Base-by-base conservation (phyloP, 2,329 filamentous ascomycete species). In the Fusarium luffae region DNA sequence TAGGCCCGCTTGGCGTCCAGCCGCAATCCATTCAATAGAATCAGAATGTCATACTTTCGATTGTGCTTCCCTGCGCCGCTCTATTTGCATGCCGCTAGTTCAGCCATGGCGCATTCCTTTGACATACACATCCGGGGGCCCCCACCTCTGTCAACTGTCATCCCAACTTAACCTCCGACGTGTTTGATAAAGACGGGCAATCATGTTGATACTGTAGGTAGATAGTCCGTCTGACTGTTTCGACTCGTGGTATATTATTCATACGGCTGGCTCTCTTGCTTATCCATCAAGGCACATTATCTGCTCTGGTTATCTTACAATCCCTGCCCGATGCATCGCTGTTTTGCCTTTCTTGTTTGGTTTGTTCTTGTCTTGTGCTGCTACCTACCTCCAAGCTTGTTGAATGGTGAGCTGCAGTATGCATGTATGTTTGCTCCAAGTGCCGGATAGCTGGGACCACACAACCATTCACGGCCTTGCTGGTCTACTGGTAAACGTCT, bases 61-160 rank as follows among this genome's bases (percentile, higher is more conserved):
- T 71, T 71, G 68, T 71, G 65, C 51, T 72, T 27, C 52, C 50
- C 59, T 66, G 48, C 60, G 27, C 55, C 54, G 59, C 60, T 50
- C 58, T 71, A 75, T 75, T 74, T 58, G 57, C 58, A 62, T 59
- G 61, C 60, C 63, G 59, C 66, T 75, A 66, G 63, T 64, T 56
- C 58, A 70, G 72, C 64, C 69, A 65, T 63, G 73, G 74, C 72
- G 72, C 62, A 75, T 71, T 72, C 63, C 72, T 75, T 74, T 75
- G 66, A 68, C 50, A 49, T 73, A 47, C 49, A 48, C 54, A 50
- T 46, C 54, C 55, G 46, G 41, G 34, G 34, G 34, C 0, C 52
- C 44, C 32, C 42, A 47, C 50, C 43, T 37, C 41, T 41, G 19
- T 66, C 41, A 27, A 49, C 48, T 43, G 48, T 54, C 60, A 66